These are phyloP conservation scores for Fusarium sp. DNA, from an alignment of 2,329 filamentous ascomycete genomes.

Conservation along the genomic window DNA sequence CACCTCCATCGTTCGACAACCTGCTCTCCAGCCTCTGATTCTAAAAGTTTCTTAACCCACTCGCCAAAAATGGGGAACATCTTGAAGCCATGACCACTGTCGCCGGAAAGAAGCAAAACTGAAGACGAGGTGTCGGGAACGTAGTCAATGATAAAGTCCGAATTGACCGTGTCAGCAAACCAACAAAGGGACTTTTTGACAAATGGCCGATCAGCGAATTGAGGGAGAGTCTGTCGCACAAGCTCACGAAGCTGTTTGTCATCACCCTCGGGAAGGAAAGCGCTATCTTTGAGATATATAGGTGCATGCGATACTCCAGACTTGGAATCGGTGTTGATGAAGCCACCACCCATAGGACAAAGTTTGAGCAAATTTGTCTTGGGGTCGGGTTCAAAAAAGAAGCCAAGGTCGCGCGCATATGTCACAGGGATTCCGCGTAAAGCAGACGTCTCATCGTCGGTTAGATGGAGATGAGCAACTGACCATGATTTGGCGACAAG, in stretches of 20 bases:
- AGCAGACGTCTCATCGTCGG: conserved; percentile 64
- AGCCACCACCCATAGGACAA: conserved; percentile 70
- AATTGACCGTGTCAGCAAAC: conserved; percentile 72
- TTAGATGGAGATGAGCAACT: conserved; percentile 71
- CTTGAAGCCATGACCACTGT: conserved; percentile 74
- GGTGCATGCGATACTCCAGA: conserved; percentile 58
- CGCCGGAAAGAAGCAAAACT: conserved; percentile 66
- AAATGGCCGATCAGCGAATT: conserved; percentile 67
- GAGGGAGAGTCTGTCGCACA: conserved; percentile 65
- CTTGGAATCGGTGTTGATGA: conserved; percentile 58
- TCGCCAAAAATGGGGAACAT: conserved; percentile 71
- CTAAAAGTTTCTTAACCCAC: conserved; percentile 65
- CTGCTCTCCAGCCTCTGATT: conserved; percentile 57
- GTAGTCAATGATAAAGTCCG: conserved; percentile 71
- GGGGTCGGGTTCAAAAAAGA: conserved; percentile 75
- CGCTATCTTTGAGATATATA: conserved; percentile 50
- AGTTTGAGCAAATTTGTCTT: conserved; percentile 70
- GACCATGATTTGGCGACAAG: conserved; percentile 70
- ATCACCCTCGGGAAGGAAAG: conserved; percentile 66
- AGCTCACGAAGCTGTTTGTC: conserved; percentile 65
- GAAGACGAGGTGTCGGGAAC: conserved; percentile 62
- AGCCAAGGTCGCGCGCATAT: conserved; percentile 72
- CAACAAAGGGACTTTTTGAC: conserved; percentile 71
- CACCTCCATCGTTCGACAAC: conserved; percentile 64
- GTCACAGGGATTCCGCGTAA: conserved; percentile 72